Base-by-base conservation (phyloP, 768 basidiomycete genomes). In the Termitomyces sp. region DNA sequence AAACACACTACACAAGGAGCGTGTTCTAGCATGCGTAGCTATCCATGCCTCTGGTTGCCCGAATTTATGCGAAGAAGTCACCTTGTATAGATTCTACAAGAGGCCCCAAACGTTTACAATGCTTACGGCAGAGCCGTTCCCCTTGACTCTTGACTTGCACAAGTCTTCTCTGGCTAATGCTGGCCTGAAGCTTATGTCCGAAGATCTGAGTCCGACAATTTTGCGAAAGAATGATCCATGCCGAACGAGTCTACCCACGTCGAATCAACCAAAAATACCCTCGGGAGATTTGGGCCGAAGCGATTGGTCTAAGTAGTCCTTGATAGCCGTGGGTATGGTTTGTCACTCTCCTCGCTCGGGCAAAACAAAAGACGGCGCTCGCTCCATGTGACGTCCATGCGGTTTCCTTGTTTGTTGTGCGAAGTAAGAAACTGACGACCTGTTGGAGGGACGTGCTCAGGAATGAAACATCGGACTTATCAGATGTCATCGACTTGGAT, bases 301-400 rank as follows among this genome's bases (percentile, higher is more conserved):
- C 7, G 30, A 30, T 33, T 44, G 53, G 54, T 51, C 47, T 41
- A 54, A 54, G 50, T 31, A 41, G 31, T 61, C 63, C 61, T 61
- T 59, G 58, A 64, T 59, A 42, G 63, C 58, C 63, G 63, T 64
- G 63, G 63, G 63, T 64, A 64, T 46, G 12, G 42, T 8, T 36
- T 31, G 18, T 41, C 39, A 57, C 36, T 33, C 48, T 58, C 33
- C n/a, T 47, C 9, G 27, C 52, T 22, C 30, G 22, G 8, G 27
- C 46, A 48, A 33, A 44, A 36, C 49, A 44, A 37, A 36, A 55
- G 53, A 36, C 30, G n/a, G 47, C 45, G 46, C 63, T 18, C 30
- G 30, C 13, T 42, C 39, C 30, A 33, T 42, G 42, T n/a, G 39
- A 55, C 27, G 36, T 49, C 46, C 54, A 58, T 52, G 54, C 54